phyloP scores from a whole-genome alignment of 257 asterid species.

The Sherardia arvensis region DNA sequence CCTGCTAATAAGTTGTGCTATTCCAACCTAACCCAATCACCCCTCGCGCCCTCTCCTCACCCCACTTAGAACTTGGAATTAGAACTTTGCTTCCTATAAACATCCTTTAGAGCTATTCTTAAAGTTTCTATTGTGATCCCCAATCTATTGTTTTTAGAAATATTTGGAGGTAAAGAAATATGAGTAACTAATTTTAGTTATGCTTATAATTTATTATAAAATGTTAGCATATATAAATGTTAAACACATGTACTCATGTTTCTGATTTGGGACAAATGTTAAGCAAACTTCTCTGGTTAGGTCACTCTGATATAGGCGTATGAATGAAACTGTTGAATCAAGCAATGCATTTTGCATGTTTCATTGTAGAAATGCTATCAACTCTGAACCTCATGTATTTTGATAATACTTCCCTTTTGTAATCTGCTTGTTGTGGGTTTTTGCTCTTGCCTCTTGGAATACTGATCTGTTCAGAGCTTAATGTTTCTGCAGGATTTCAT shows the following conservation, averaged over 20 bases:
- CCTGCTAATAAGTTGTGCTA: neutral
- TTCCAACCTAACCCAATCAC: too few species aligned
- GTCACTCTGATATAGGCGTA: neutral
- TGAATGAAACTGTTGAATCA: neutral
- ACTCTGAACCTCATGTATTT: neutral
- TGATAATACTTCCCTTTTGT: neutral
- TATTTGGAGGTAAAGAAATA: neutral
- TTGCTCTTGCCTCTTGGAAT: neutral
- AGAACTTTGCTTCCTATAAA: neutral
- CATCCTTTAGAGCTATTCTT: neutral
- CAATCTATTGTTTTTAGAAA: neutral
- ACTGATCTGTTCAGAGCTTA: neutral
- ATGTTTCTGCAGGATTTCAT: slow-evolving; percentile 60
- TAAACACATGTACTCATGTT: neutral
- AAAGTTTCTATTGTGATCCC: neutral
- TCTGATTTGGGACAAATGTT: neutral
- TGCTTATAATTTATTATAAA: neutral
- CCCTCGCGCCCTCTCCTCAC: too few species aligned
- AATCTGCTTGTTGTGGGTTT: neutral
- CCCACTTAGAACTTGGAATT: neutral
- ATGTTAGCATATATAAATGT: neutral
- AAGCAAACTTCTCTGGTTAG: neutral
- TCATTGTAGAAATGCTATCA: neutral
- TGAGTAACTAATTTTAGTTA: neutral
- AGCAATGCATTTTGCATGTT: neutral